These are phyloP conservation scores for Tolypocladium tundrense DNA, from an alignment of 2,329 filamentous ascomycete species.

Conservation along the genomic window DNA sequence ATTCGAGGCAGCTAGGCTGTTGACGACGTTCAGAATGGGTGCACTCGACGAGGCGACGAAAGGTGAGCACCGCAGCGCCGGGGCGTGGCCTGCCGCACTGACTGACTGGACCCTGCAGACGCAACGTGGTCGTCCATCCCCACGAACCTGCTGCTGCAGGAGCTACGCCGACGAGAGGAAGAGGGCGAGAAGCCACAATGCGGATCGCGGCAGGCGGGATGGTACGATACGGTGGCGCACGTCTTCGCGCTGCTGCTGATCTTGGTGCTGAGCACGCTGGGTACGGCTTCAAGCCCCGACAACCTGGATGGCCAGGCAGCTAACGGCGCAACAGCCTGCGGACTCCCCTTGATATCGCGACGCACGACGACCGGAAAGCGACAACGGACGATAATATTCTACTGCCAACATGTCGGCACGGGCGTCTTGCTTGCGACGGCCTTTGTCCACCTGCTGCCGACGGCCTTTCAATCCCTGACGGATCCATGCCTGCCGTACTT, in stretches of 20 bases:
- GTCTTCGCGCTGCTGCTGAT: constrained; percentile 60
- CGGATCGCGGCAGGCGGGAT: constrained; percentile 39
- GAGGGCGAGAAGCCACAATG: constrained; percentile 36
- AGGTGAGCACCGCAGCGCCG: constrained; percentile 2
- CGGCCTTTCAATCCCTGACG: constrained; percentile 55
- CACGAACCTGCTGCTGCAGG: constrained; percentile 40
- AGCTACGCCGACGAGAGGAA: constrained; percentile 37
- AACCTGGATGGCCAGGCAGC: background rate
- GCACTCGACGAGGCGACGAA: constrained; percentile 7
- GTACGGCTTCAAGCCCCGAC: constrained; percentile 20
- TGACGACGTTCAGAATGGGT: constrained; percentile 6
- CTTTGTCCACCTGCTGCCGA: constrained; percentile 67
- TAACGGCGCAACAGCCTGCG: constrained; percentile 38
- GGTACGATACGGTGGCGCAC: constrained; percentile 58
- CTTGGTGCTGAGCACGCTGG: constrained; percentile 46
- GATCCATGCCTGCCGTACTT: constrained; percentile 66
- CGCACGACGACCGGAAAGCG: constrained; percentile 46
- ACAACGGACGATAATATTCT: constrained; percentile 51
- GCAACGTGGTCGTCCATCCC: constrained; percentile 37
- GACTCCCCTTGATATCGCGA: constrained; percentile 54
- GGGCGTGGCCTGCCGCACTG: background rate
- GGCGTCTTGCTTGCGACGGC: constrained; percentile 80
- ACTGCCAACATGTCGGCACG: constrained; percentile 68
- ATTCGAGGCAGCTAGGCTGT: background rate
- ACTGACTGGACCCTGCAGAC: constrained; percentile 9